Evolutionary conservation across 352 stramenopile genomes (phyloP), one percentile per base, ranked within the genome.

Genomic region (Peronospora farinosa): DNA sequence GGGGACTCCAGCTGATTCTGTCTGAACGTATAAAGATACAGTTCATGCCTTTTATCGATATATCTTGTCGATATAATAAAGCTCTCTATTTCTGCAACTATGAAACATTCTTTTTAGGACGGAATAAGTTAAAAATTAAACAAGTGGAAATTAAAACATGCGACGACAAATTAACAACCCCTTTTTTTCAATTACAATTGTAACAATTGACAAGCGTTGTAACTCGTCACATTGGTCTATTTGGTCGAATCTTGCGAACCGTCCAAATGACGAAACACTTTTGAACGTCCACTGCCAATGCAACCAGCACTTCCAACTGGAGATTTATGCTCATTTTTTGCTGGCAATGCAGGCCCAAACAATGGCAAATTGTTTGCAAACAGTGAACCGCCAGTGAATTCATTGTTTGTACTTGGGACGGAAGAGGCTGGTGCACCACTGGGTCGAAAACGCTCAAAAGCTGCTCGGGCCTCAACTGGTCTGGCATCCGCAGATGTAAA

Each of bases 401-500:
- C 27, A 35, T 6, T 57, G 6, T 33, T 45, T 15, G 13, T 7
- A 6, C 12, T 43, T 21, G 37, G 13, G 13, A 16, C n/a, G 10
- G 41, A 51, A 21, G 15, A 27, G 16, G 16, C 31, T 27, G 41
- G 2, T 5, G 19, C 15, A 7, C 15, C 30, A 16, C 43, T 37
- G 13, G 30, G 52, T 30, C 57, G 56, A 35, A 82, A 62, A 7
- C 54, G 63, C 36, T 74, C 67, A 41, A 86, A 86, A 15, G 74
- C 74, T 25, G 63, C 72, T 21, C 60, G 65, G 1, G 72, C 60
- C 27, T 76, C 72, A 36, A 67, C 21, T 0, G 77, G 77, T 13
- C 79, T 72, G 2, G 77, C 77, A 47, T 88, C 77, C 0, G 67
- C 74, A 2, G 77, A 44, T 1, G 74, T 74, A 57, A 88, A 88